Base-by-base conservation (phyloP, 345 rosid species). In the Eucalyptus pauciflora region DNA sequence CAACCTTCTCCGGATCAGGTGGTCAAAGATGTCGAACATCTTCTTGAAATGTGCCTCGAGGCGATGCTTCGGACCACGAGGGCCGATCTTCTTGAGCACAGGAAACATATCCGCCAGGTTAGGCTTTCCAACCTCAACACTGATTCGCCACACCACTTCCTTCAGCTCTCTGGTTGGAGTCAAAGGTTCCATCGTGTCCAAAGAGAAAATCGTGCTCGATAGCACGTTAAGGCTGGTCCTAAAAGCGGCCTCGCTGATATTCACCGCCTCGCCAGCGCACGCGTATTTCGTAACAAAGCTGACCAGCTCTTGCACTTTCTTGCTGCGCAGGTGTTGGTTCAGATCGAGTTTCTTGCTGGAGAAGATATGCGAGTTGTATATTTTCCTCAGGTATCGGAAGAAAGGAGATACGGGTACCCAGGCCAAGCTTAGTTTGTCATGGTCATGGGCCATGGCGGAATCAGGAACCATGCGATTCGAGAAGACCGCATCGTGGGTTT, bases 321-420 rank as follows among this genome's bases (percentile, higher is more conserved):
- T n/a, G 52, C 46, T 46, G 81, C 93, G 88, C 17, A 93, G 13
- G 50, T 69, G 37, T 52, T 88, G 93, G 45, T 85, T 89, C 45
- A 90, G 86, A 33, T 94, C 94, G 24, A 92, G 92, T 79, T 89
- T 86, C 41, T 91, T 92, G 49, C 50, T 50, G 29, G 92, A 25
- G 58, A 93, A 88, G 17, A 94, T 24, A 7, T 91, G 89, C 7
- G 50, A 60, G 50, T 69, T 91, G 85, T 90, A 88, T 17, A 93
- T 71, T 83, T 93, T 94, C 43, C 93, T 45, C 46, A 94, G 87
- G 86, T 87, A 88, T 89, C 92, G 88, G 94, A 94, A 94, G 16
- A 43, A 33, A 10, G 91, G 87, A 13, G 93, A 90, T 8, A 89
- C 88, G 7, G 95, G 94, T 25, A 94, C 45, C 93, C 93, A 92